Percentiles rank a stretch among this genome's conserved stretches.
Evolutionary conservation across 2,329 filamentous ascomycete genomes (phyloP).

Genomic region (Fusarium brachygibbosum): DNA sequence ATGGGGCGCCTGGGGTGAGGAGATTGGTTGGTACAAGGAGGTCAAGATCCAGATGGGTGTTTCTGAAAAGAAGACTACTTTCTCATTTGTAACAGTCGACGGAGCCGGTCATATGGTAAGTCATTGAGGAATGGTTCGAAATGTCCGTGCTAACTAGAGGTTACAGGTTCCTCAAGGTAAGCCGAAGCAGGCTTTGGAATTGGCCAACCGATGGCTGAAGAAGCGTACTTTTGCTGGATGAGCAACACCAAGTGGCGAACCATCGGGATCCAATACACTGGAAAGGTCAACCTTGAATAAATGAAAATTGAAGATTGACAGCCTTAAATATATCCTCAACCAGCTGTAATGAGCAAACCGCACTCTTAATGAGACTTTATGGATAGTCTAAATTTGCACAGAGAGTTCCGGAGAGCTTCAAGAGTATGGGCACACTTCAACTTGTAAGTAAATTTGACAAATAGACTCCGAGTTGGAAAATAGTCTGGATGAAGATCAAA

Average conservation of each 20-base stretch:
- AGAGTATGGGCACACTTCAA: not conserved
- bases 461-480: rapidly evolving
- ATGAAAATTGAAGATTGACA: not conserved
- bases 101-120: slow-evolving; percentile 39
- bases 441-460: no score
- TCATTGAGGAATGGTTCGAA: rapidly evolving
- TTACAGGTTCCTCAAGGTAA: slow-evolving; percentile 18
- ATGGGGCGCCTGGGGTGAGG: slow-evolving; percentile 22
- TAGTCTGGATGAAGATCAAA: not conserved
- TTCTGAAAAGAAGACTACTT: slow-evolving; percentile 13
- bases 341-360: not conserved
- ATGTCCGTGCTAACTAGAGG: not conserved
- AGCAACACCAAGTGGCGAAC: not conserved
- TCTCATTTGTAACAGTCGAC: slow-evolving; percentile 35
- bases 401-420: not conserved
- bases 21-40: slow-evolving; percentile 37
- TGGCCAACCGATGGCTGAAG: slow-evolving; percentile 23
- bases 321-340: rapidly evolving
- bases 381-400: not conserved
- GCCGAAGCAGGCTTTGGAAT: slow-evolving; percentile 14
- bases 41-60: slow-evolving; percentile 15
- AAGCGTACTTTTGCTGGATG: slow-evolving; percentile 10
- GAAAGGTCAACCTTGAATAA: no score
- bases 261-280: no score
- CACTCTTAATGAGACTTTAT: not conserved